Evolutionary conservation across 176 grass and related monocot species (phyloP).

Genomic region (Cenchrus fungigraminus): DNA sequence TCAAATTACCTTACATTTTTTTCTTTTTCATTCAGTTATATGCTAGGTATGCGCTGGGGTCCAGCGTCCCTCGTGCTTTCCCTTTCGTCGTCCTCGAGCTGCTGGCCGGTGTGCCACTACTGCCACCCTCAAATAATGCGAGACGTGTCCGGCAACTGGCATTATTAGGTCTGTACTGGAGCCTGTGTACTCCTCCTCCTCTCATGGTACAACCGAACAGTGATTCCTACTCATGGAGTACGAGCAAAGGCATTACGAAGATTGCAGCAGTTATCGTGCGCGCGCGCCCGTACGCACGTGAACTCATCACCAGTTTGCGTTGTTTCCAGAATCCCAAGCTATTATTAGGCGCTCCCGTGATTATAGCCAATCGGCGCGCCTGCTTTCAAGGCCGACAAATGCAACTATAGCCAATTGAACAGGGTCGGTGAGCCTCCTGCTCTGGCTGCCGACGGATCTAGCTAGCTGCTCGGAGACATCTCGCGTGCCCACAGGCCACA

Average conservation of each 20-base stretch:
- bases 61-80: neutral
- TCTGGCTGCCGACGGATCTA: neutral
- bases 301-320: neutral
- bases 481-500: too few relatives aligned
- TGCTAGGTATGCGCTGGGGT: neutral
- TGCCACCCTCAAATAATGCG: neutral
- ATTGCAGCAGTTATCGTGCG: neutral
- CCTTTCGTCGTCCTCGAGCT: neutral
- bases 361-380: conserved; percentile 45
- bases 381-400: conserved; percentile 24
- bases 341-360: conserved; percentile 40
- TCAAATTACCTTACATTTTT: too few relatives aligned
- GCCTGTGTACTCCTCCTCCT: neutral
- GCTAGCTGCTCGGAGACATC: neutral
- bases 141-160: too few relatives aligned
- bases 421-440: too few relatives aligned
- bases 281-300: neutral
- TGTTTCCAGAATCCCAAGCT: neutral
- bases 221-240: too few relatives aligned
- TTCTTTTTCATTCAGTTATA: too few relatives aligned
- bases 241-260: neutral
- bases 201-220: neutral
- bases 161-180: neutral
- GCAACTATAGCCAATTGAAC: neutral
- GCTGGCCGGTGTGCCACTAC: neutral